phyloP scores from a whole-genome alignment of 2,329 filamentous ascomycete species.

The Diplodia sapinea region DNA sequence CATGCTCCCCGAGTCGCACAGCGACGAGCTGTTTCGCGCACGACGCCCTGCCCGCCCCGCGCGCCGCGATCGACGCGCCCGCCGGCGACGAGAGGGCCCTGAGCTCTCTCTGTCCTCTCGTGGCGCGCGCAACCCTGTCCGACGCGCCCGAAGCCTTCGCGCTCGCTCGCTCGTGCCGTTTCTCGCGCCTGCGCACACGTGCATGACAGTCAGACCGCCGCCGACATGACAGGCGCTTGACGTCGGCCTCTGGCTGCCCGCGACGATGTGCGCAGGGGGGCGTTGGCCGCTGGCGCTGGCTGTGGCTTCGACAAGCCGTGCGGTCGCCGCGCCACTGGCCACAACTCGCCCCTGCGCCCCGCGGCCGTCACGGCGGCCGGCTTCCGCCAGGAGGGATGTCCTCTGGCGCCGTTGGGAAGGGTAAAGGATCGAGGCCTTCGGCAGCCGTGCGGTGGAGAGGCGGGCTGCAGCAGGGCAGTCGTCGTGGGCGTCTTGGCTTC shows the following conservation, averaged over 20 bases:
- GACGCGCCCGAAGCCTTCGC: constrained; percentile 15
- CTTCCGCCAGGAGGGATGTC: not conserved
- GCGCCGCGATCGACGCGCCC: constrained; percentile 20
- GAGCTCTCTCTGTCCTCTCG: constrained; percentile 10
- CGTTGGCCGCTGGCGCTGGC: not conserved
- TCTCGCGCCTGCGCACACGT: constrained; percentile 17
- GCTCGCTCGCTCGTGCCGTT: constrained; percentile 27
- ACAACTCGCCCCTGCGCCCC: not conserved
- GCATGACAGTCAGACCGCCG: constrained; percentile 21
- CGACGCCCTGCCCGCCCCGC: constrained; percentile 20
- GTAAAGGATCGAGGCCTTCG: constrained; percentile 10
- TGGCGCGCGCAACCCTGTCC: constrained; percentile 22
- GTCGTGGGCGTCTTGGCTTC: constrained; percentile 9
- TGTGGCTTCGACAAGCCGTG: constrained; percentile 3
- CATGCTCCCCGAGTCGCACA: constrained; percentile 11
- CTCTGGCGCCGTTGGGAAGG: constrained; percentile 14
- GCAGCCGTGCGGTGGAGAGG: constrained; percentile 7
- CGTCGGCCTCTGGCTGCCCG: constrained; percentile 10
- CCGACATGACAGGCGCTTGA: constrained; percentile 29
- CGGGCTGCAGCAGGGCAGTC: not conserved
- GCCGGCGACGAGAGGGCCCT: not conserved
- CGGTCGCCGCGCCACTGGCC: not conserved
- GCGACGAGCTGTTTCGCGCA: constrained; percentile 23
- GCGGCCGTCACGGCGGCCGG: constrained; percentile 13
- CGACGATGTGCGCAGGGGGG: constrained; percentile 24